Base-by-base conservation (phyloP, 176 grass and related monocot species). In the Cocos nucifera region DNA sequence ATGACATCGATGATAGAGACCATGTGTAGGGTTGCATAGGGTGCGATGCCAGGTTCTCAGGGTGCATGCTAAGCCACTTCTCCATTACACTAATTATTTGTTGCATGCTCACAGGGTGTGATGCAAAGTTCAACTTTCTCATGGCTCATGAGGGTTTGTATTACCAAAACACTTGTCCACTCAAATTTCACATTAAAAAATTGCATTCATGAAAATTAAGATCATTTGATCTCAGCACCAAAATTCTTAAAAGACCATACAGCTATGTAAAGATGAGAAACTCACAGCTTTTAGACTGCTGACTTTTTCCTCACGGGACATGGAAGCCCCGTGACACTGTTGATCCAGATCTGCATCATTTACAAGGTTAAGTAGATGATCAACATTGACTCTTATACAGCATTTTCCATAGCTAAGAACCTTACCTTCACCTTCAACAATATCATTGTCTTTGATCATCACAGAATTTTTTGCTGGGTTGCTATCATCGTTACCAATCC, bases 251-350 rank as follows among this genome's bases (percentile, higher is more conserved):
- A 68, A 56, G 16, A 54, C 51, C 77, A 69, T 58, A 70, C 1
- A 62, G 17, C 60, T 64, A 29, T 2, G 1, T 44, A 44, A 63
- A 63, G 57, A 70, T 19, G 23, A 67, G 54, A 39, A 72, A 88
- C 93, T 89, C 71, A 98, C 87, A 58, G 81, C 73, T 92, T 98
- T 98, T 28, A 98, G 74, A 64, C 73, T 88, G 82, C 81, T 91
- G 71, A 98, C 87, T 88, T 98, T 98, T 71, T 98, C 93, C 76
- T 92, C 93, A 2, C 87, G 87, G 4, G 75, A 62, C 76, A 73
- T 75, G 56, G 87, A 98, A 68, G 57, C 73, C 35, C 93, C 93
- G 64, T 83, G 79, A 67, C 70, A 98, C 17, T 92, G 93, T 35
- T 89, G 93, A 75, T 98, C 93, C 48, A 76, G 66, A 73, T 98